Conservation (phyloP, 148 eudicot species). For the Cornus controversa region DNA sequence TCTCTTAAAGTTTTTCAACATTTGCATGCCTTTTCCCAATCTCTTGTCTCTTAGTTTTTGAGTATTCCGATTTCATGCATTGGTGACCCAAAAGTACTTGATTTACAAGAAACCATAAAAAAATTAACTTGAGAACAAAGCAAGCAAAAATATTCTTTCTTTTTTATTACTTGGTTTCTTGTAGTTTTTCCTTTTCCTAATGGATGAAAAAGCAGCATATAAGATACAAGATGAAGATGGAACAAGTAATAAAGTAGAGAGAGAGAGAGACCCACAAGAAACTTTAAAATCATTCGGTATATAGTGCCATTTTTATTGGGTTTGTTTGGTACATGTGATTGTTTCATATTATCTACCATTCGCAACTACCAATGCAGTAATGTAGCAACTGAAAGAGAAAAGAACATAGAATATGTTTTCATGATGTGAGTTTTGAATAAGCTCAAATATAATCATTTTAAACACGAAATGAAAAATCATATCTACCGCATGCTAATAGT, state of each 20-base stretch:
- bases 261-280: not conserved
- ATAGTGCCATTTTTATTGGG: conserved; percentile 2
- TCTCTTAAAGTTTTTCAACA: conserved; percentile 1
- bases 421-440: not conserved
- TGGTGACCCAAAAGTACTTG: not conserved
- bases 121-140: conserved; percentile 2
- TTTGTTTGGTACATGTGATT: conserved; percentile 19
- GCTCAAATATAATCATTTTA: not conserved
- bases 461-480: no score
- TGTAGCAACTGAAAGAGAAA: not conserved
- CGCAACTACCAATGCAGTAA: conserved; percentile 15
- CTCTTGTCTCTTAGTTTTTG: conserved; percentile 1
- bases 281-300: not conserved
- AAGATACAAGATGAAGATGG: conserved; percentile 4
- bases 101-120: conserved; percentile 11
- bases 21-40: not conserved
- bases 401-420: not conserved
- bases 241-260: conserved; percentile 6
- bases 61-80: not conserved
- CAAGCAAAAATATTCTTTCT: not conserved
- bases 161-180: not conserved
- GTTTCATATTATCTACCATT: conserved; percentile 14
- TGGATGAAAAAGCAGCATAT: conserved; percentile 8
- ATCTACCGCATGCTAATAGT: no score
- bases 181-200: conserved; percentile 6